phyloP scores from a whole-genome alignment of 176 grass and related monocot genomes.

The Bonia amplexicaulis region DNA sequence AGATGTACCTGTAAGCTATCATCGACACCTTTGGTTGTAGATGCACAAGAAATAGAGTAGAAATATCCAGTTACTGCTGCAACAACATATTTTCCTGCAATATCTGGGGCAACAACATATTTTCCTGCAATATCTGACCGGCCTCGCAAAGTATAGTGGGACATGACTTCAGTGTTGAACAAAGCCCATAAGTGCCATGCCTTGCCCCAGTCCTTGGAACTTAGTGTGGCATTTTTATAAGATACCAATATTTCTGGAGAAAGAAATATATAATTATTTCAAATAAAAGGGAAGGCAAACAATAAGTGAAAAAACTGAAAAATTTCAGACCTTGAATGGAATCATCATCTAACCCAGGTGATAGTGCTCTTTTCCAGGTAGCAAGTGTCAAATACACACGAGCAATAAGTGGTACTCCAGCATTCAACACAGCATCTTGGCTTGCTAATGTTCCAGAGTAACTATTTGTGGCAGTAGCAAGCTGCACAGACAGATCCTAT shows the following conservation, averaged over 20 bases:
- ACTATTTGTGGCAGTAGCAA: slow-evolving; percentile 53
- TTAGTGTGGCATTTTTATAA: slow-evolving; percentile 81
- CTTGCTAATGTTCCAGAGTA: slow-evolving; percentile 40
- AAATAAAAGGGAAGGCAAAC: slow-evolving; percentile 13
- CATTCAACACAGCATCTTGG: slow-evolving; percentile 35
- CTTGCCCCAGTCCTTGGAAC: slow-evolving; percentile 87
- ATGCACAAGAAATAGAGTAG: slow-evolving; percentile 90
- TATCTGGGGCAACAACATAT: slow-evolving; percentile 84
- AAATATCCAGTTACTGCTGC: slow-evolving; percentile 96
- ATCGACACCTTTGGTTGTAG: slow-evolving; percentile 92
- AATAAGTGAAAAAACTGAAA: slow-evolving; percentile 1
- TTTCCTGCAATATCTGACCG: slow-evolving; percentile 61
- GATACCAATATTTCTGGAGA: slow-evolving; percentile 76
- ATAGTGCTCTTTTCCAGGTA: slow-evolving; percentile 84
- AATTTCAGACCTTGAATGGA: slow-evolving; percentile 71
- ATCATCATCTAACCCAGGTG: slow-evolving; percentile 82
- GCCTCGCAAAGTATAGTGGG: slow-evolving; percentile 75
- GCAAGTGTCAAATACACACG: slow-evolving; percentile 94
- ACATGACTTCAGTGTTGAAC: slow-evolving; percentile 99
- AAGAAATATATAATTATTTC: slow-evolving; percentile 1
- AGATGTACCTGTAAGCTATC: slow-evolving; percentile 89
- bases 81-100: slow-evolving; percentile 86
- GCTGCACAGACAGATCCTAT: slow-evolving; percentile 74
- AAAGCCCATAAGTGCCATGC: slow-evolving; percentile 97
- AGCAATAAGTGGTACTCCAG: slow-evolving; percentile 79